phyloP scores from a whole-genome alignment of 345 rosid genomes.

The thale cress (Arabidopsis thaliana) region DNA sequence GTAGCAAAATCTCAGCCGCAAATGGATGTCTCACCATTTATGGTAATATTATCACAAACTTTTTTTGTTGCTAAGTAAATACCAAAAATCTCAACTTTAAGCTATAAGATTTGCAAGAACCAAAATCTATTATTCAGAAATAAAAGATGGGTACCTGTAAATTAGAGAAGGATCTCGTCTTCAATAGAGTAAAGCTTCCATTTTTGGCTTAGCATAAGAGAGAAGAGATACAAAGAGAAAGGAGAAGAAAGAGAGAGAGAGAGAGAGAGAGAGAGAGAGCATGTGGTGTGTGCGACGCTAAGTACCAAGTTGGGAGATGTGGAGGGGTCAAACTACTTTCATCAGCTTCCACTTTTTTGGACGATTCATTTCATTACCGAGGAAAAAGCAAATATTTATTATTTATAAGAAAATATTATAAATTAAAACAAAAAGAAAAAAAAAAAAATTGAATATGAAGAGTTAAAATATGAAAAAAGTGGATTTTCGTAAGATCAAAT shows the following conservation, averaged over 20 bases:
- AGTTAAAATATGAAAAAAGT: background rate
- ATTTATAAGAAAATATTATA: background rate
- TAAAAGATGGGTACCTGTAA: slow-evolving; percentile 22
- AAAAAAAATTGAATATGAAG: too few relatives aligned
- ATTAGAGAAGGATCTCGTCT: slow-evolving; percentile 31
- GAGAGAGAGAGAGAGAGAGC: slow-evolving; percentile 14
- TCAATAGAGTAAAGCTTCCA: slow-evolving; percentile 32
- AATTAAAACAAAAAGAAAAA: too few relatives aligned
- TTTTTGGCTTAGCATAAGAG: slow-evolving; percentile 19
- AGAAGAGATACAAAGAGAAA: slow-evolving; percentile 5
- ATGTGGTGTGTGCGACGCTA: slow-evolving; percentile 25
- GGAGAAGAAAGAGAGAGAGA: background rate
- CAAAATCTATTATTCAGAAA: background rate
- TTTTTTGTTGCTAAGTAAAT: background rate
- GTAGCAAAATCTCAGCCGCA: slow-evolving; percentile 26
- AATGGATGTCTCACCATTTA: slow-evolving; percentile 28
- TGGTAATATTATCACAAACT: background rate
- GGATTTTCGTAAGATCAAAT: slow-evolving; percentile 20
- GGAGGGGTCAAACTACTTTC: slow-evolving; percentile 38
- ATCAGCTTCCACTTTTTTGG: slow-evolving; percentile 36
- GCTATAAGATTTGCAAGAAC: slow-evolving; percentile 19
- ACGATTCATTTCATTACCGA: slow-evolving; percentile 22
- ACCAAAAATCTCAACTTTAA: slow-evolving; percentile 5
- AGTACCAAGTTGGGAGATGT: slow-evolving; percentile 37
- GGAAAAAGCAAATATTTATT: slow-evolving; percentile 8